These are phyloP conservation scores for Seminavis robusta DNA, from an alignment of 108 stramenopile genomes.

Conservation along the genomic window DNA sequence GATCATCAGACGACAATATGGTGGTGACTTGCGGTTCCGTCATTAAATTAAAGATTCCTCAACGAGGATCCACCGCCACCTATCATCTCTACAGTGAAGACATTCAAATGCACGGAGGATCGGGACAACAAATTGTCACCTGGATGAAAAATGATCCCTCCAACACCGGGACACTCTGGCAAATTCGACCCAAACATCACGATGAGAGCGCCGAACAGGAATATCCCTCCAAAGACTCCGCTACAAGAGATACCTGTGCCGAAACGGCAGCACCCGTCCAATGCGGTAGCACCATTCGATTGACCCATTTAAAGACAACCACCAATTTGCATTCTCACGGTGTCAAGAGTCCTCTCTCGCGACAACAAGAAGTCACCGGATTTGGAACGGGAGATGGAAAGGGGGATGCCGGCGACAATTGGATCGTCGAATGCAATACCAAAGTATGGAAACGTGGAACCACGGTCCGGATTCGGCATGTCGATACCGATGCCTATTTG, in stretches of 20 bases:
- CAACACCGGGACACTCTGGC: slow-evolving; percentile 61
- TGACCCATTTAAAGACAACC: slow-evolving; percentile 61
- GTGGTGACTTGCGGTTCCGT: slow-evolving; percentile 78
- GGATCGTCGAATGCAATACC: slow-evolving; percentile 54
- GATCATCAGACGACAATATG: slow-evolving; percentile 25
- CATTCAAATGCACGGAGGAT: slow-evolving; percentile 44
- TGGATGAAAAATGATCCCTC: slow-evolving; percentile 29
- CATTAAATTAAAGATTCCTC: slow-evolving; percentile 69
- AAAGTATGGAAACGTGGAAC: slow-evolving; percentile 57
- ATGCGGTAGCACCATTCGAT: slow-evolving; percentile 57
- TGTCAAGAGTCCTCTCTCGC: slow-evolving; percentile 47
- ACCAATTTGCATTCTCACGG: slow-evolving; percentile 77
- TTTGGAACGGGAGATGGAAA: slow-evolving; percentile 70
- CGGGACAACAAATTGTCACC: slow-evolving; percentile 85
- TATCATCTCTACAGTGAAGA: slow-evolving; percentile 38
- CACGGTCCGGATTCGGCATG: slow-evolving; percentile 49
- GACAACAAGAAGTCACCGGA: slow-evolving; percentile 80
- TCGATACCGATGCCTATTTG: slow-evolving; percentile 52
- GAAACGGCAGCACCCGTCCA: slow-evolving; percentile 42
- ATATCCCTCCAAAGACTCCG: slow-evolving; percentile 1
- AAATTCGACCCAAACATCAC: slow-evolving; percentile 58
- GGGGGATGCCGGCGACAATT: slow-evolving; percentile 80
- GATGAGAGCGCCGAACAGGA: slow-evolving; percentile 15
- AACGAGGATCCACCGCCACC: slow-evolving; percentile 37
- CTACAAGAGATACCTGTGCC: slow-evolving; percentile 7